Evolutionary conservation across 345 rosid species (phyloP).

Genomic region (Balakata baccata): DNA sequence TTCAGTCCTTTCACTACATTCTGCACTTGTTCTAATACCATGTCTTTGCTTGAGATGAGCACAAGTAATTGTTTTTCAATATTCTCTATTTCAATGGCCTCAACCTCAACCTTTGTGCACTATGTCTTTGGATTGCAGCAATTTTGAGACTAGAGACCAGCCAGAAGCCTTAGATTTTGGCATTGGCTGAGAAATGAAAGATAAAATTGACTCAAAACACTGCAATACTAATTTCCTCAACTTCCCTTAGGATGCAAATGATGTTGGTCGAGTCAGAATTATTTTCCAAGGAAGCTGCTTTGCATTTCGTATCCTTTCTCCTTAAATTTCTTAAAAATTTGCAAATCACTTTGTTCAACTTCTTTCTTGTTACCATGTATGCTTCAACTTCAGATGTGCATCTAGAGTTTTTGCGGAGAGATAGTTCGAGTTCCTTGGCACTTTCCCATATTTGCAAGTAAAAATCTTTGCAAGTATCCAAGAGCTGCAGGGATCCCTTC

Average conservation of each 20-base stretch:
- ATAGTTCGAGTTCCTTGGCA: not conserved
- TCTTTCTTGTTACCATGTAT: conserved; percentile 1
- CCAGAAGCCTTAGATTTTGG: conserved; percentile 12
- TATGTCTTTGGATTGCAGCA: conserved; percentile 15
- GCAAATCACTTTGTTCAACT: not conserved
- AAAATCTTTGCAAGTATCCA: not conserved
- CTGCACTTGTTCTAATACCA: not conserved
- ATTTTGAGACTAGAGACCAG: conserved; percentile 19
- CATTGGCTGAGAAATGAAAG: conserved; percentile 14
- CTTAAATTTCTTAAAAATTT: conserved; percentile 3
- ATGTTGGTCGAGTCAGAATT: not conserved
- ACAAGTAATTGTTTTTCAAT: conserved; percentile 16
- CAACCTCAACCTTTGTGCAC: conserved; percentile 5
- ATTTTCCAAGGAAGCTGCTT: not conserved
- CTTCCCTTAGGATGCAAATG: conserved; percentile 10
- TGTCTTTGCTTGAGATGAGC: conserved; percentile 11
- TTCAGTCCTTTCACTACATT: conserved; percentile 9
- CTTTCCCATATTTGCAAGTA: not conserved
- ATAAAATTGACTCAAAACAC: conserved; percentile 19
- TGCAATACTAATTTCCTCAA: conserved; percentile 15
- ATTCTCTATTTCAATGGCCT: conserved; percentile 4
- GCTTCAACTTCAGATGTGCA: not conserved
- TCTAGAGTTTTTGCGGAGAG: not conserved
- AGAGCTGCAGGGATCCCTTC: not conserved
- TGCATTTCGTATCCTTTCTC: not conserved